Evolutionary conservation across 2,329 filamentous ascomycete species (phyloP), one percentile per base, ranked within the genome.

Genomic region (Aspergillus intermedius): DNA sequence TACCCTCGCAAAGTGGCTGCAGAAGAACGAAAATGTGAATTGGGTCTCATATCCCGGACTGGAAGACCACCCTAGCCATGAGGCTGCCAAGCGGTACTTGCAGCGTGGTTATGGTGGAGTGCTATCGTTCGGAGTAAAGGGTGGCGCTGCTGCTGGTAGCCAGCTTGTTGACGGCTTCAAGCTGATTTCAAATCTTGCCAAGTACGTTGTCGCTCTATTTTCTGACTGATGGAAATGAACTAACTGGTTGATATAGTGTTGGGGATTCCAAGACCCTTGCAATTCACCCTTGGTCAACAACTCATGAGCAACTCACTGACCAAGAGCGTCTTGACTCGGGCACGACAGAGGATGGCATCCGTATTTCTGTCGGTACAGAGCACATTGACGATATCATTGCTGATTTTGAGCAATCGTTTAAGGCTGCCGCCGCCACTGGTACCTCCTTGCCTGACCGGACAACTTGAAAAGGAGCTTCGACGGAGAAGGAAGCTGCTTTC

Each of bases 381-480:
- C 90, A 96, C 69, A 95, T 97, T 66, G 91, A 95, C 74, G 91
- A 97, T 64, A 96, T 97, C 62, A 93, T 95, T 64, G 86, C 84
- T 60, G 91, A 97, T 72, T 96, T 97, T 66, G 86, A 91, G 70
- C 91, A 95, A 76, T 87, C 88, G 0, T 94, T 96, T 71, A 79
- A 82, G 64, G 77, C 44, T 9, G 30, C 44, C 13, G 17, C 37
- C 15, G 37, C 37, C 5, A 1, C 17, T 12, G 17, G 17, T 3
- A 35, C 34, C n/a, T n/a, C 34, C 15, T 13, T 35, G 34, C 34
- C 34, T n/a, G 34, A 35, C 4, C 13, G n/a, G 34, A 5, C 13
- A n/a, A 7, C n/a, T 35, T n/a, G 7, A 35, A 17, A 35, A 9
- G n/a, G n/a, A 17, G 34, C 13, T 17, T n/a, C 10, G 7, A 35